Percentiles rank a stretch among this genome's conserved stretches.
These are phyloP conservation scores for Ganoderma lingzhi DNA, from an alignment of 1,284 basidiomycete genomes.

Conservation along the genomic window DNA sequence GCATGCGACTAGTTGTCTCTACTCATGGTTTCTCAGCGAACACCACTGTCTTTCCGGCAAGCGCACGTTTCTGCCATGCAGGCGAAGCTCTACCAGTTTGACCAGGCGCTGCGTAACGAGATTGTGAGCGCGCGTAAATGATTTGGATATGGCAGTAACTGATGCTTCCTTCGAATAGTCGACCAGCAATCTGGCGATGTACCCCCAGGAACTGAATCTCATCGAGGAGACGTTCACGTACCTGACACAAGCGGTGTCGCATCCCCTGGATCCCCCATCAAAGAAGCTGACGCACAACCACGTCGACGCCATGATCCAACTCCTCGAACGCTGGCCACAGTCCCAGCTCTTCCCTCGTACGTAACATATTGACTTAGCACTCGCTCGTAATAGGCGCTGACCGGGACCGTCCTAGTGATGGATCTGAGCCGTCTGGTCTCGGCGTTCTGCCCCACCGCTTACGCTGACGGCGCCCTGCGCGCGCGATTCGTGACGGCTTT, in stretches of 20 bases:
- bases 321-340: constrained; percentile 84
- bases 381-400: constrained; percentile 9
- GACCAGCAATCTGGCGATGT: constrained; percentile 73
- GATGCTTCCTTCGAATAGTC: constrained; percentile 51
- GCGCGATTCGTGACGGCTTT: constrained; percentile 67
- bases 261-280: constrained; percentile 41
- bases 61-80: constrained; percentile 90
- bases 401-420: constrained; percentile 63
- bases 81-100: constrained; percentile 84
- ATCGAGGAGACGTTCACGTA: constrained; percentile 75
- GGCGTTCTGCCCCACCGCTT: constrained; percentile 67
- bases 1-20: too few relatives aligned
- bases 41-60: constrained; percentile 82
- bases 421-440: constrained; percentile 86
- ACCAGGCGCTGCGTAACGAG: constrained; percentile 74
- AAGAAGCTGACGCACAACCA: constrained; percentile 54
- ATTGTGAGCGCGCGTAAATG: constrained; percentile 54
- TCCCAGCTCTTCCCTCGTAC: constrained; percentile 85
- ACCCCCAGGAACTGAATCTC: constrained; percentile 66
- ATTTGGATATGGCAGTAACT: neutral
- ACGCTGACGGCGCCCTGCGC: constrained; percentile 54
- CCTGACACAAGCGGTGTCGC: constrained; percentile 60
- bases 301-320: constrained; percentile 67
- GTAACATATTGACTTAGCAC: constrained; percentile 28
- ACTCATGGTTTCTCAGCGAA: constrained; percentile 47